A percentile compares a stretch with the other conserved stretches of the same genome.
phyloP scores from a whole-genome alignment of 2,329 filamentous ascomycete genomes.

The Tolypocladium endophyticum region DNA sequence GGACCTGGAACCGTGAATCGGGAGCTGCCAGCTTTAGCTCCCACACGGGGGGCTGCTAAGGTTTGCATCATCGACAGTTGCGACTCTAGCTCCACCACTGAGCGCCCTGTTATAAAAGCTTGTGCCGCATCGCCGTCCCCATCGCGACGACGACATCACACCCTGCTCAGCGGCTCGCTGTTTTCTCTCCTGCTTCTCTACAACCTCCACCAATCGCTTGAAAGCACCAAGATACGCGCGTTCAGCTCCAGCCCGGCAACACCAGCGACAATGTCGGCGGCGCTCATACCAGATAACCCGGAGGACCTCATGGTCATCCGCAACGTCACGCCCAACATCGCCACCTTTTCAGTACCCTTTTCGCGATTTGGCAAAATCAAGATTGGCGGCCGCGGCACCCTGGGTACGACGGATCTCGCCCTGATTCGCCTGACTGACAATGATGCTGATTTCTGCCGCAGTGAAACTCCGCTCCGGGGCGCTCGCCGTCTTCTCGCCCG shows the following conservation, averaged over 20 bases:
- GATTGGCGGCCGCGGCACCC: conserved; percentile 77
- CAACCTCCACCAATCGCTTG: neutral
- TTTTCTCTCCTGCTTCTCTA: neutral
- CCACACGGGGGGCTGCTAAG: neutral
- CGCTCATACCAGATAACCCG: conserved; percentile 61
- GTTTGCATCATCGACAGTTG: neutral
- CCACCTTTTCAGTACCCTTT: conserved; percentile 77
- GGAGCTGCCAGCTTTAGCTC: neutral
- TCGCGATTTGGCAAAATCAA: conserved; percentile 67
- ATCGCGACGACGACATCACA: neutral
- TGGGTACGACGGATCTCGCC: conserved; percentile 45
- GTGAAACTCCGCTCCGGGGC: conserved; percentile 69
- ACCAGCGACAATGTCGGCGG: conserved; percentile 40
- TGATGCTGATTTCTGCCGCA: conserved; percentile 18
- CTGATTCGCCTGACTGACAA: neutral
- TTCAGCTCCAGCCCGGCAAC: neutral
- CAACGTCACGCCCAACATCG: conserved; percentile 67
- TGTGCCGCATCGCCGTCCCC: neutral
- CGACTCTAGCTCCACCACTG: neutral
- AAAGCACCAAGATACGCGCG: neutral
- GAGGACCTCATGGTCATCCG: conserved; percentile 84
- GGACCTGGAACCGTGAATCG: neutral
- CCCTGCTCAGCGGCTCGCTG: neutral
- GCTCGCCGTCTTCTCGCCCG: conserved; percentile 85
- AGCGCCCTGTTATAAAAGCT: neutral